Conservation (phyloP, 1,139 yeast genomes). For the Zygosaccharomyces sapae region DNA sequence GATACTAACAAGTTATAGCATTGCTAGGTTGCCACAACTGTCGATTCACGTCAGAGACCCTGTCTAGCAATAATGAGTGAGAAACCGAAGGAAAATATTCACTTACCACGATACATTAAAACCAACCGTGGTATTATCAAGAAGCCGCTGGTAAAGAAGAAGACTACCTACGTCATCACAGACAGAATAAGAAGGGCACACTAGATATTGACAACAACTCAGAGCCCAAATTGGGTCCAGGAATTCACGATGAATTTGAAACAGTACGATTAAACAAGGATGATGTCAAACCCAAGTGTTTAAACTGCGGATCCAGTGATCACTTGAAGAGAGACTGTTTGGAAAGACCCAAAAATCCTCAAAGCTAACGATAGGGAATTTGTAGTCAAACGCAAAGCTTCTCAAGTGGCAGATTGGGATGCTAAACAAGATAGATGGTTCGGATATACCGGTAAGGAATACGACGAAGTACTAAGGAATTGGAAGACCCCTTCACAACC, state of each 20-base stretch:
- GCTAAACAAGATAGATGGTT: slow-evolving; percentile 36
- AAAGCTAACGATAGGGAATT: background rate
- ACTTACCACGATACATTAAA: slow-evolving; percentile 34
- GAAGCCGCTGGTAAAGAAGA: slow-evolving; percentile 12
- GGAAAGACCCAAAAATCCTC: slow-evolving; percentile 26
- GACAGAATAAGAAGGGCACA: slow-evolving; percentile 23
- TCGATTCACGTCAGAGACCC: too few relatives aligned
- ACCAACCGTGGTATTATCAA: slow-evolving; percentile 35
- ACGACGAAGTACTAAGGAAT: slow-evolving; percentile 21
- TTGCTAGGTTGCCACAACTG: too few relatives aligned
- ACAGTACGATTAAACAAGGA: slow-evolving; percentile 1
- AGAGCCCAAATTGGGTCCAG: slow-evolving; percentile 30
- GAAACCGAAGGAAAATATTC: slow-evolving; percentile 25
- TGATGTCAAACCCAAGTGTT: slow-evolving; percentile 14
- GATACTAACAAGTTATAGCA: too few relatives aligned
- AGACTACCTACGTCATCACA: slow-evolving; percentile 33
- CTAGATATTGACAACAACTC: slow-evolving; percentile 31
- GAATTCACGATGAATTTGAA: slow-evolving; percentile 28
- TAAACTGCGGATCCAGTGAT: slow-evolving; percentile 29
- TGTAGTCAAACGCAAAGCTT: slow-evolving; percentile 12
- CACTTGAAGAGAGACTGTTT: slow-evolving; percentile 31
- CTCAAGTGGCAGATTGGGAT: slow-evolving; percentile 26
- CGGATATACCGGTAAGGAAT: slow-evolving; percentile 33
- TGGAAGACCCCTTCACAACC: slow-evolving; percentile 19
- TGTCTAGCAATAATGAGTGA: slow-evolving; percentile 2